phyloP scores from a whole-genome alignment of 2,329 filamentous ascomycete genomes.

The Colletotrichum sp. region DNA sequence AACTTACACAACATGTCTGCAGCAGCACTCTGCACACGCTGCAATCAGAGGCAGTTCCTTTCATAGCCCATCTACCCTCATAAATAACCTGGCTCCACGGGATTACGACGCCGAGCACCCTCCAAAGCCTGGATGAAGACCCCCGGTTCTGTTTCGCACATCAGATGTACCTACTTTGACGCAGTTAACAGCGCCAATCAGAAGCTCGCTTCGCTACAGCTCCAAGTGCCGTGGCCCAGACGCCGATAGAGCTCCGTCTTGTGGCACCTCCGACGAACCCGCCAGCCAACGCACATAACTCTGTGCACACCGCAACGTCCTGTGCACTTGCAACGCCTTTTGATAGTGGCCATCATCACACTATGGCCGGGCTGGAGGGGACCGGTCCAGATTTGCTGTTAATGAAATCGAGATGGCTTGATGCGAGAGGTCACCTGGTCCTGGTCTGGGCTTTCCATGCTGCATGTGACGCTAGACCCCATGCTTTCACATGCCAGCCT shows the following conservation, averaged over 20 bases:
- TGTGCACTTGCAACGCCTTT: not conserved
- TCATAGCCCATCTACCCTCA: not conserved
- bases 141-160: slow-evolving; percentile 5
- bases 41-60: not conserved
- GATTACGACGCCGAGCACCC: not conserved
- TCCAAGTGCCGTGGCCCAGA: not conserved
- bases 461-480: slow-evolving; percentile 13
- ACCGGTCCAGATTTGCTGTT: not conserved
- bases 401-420: not conserved
- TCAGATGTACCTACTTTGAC: not conserved
- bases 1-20: not conserved
- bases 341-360: not conserved
- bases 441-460: not conserved
- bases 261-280: not conserved
- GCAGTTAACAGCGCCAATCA: slow-evolving; percentile 18
- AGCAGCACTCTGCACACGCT: not conserved
- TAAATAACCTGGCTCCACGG: not conserved
- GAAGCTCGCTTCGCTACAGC: not conserved
- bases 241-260: not conserved
- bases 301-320: not conserved
- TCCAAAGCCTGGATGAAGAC: not conserved
- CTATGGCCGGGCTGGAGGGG: not conserved
- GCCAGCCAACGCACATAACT: not conserved
- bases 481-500: slow-evolving; percentile 1
- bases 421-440: not conserved